Conservation (phyloP, 257 asterid genomes). For the Leptodermis oblonga region DNA sequence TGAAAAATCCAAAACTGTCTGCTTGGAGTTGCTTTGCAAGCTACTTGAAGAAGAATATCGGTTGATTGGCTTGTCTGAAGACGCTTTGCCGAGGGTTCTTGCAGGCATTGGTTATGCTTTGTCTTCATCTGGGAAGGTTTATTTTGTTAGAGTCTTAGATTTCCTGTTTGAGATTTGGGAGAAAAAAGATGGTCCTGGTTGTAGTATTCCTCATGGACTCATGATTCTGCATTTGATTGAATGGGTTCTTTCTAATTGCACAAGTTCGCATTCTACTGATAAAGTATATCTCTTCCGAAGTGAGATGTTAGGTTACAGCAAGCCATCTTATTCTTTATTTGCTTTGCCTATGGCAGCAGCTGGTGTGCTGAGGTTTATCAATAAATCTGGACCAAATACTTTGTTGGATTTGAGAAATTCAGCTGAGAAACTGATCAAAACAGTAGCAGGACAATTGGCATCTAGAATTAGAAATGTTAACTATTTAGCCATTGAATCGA, state of each 20-base stretch:
- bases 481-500: conserved; percentile 23
- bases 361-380: conserved; percentile 66
- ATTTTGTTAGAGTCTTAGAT: conserved; percentile 47
- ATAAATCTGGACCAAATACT: conserved; percentile 59
- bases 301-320: conserved; percentile 41
- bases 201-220: conserved; percentile 54
- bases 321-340: conserved; percentile 42
- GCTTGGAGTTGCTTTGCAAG: conserved; percentile 67
- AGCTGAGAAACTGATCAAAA: conserved; percentile 53
- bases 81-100: conserved; percentile 46
- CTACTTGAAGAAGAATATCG: conserved; percentile 49
- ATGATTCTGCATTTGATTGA: conserved; percentile 83
- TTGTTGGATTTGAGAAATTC: conserved; percentile 39
- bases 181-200: conserved; percentile 46
- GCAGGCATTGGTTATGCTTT: conserved; percentile 88
- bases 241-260: conserved; percentile 65
- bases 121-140: conserved; percentile 43
- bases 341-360: conserved; percentile 79
- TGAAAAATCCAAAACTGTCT: conserved; percentile 50
- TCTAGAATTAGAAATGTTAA: conserved; percentile 29
- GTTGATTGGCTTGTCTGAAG: conserved; percentile 43
- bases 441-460: conserved; percentile 40
- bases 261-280: conserved; percentile 42
- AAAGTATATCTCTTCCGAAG: conserved; percentile 44
- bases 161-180: conserved; percentile 58